Evolutionary conservation across 768 basidiomycete species (phyloP), one percentile per base, ranked within the genome.

Genomic region (Mycena indigotica): DNA sequence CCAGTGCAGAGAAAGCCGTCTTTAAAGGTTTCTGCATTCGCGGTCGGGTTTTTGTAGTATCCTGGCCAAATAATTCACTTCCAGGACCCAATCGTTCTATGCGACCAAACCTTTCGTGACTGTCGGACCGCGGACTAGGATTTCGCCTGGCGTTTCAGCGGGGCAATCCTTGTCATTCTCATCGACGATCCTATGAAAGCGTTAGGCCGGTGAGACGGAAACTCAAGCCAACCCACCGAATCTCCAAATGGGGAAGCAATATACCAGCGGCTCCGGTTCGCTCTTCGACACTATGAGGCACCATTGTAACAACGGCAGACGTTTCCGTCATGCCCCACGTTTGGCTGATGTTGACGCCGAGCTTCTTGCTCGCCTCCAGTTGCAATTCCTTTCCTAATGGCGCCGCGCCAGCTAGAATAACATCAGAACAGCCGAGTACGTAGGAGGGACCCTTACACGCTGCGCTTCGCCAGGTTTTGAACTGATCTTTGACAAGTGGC

Each of bases 1-100:
- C 65, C 65, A 4, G 65, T 66, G 40, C 29, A 49, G n/a, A 59
- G 19, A 23, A 39, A 65, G 2, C 64, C 61, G 19, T 62, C 57
- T 28, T 54, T 50, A 45, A 65, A 59, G 10, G 57, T 24, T 15
- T 55, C 58, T 4, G 55, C 57, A 17, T 60, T 55, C 2, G 60
- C 65, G 44, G 45, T 32, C 5, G 56, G 57, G n/a, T 66, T 65
- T 16, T 63, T 58, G 32, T 35, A 49, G 28, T 66, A 66, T 12
- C 65, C 35, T 38, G 35, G n/a, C n/a, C 12, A 38, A 38, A n/a
- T 38, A n/a, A n/a, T 38, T 38, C 35, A 38, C 10, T 38, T 10
- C 10, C 12, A 38, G 35, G 35, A 38, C 12, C 35, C 35, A 38
- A n/a, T 10, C n/a, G 12, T 38, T n/a, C 10, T 38, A n/a, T n/a